phyloP scores from a whole-genome alignment of 108 stramenopile species.

The Pseudonitzschia pungens region DNA sequence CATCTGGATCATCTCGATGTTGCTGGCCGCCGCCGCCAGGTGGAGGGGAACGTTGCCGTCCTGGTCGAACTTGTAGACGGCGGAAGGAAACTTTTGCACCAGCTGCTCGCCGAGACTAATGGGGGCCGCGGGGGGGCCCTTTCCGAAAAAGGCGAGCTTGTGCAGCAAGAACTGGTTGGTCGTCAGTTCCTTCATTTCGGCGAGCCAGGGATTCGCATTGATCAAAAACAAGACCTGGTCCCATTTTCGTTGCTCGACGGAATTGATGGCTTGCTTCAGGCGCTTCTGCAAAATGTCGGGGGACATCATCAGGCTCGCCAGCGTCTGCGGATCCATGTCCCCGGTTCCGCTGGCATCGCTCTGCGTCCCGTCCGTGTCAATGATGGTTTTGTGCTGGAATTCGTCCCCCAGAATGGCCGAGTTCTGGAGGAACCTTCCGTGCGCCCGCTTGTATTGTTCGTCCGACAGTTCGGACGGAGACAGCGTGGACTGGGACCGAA shows the following conservation, averaged over 20 bases:
- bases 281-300: conserved; percentile 80
- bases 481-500: conserved; percentile 1
- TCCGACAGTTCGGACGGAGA: conserved; percentile 10
- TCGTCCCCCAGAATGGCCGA: conserved; percentile 19
- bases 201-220: conserved; percentile 81
- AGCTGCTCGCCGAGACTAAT: conserved; percentile 52
- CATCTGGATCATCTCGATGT: conserved; percentile 69
- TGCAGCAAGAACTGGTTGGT: conserved; percentile 81
- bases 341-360: conserved; percentile 45
- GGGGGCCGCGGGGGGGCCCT: conserved; percentile 44
- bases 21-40: conserved; percentile 75
- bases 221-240: conserved; percentile 71
- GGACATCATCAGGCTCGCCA: conserved; percentile 66
- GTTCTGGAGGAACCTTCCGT: conserved; percentile 20
- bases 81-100: conserved; percentile 62
- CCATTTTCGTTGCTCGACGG: conserved; percentile 79
- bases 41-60: conserved; percentile 88
- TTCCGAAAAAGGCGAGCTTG: conserved; percentile 73
- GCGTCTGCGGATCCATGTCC: conserved; percentile 35
- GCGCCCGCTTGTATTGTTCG: conserved; percentile 21
- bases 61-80: conserved; percentile 79
- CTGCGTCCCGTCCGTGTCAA: conserved; percentile 72
- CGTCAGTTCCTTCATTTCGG: conserved; percentile 86
- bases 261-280: conserved; percentile 73
- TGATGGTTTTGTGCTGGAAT: conserved; percentile 46